Evolutionary conservation across 2,329 filamentous ascomycete genomes (phyloP), one percentile per base, ranked within the genome.

Genomic region (Clarireedia monteithiana): DNA sequence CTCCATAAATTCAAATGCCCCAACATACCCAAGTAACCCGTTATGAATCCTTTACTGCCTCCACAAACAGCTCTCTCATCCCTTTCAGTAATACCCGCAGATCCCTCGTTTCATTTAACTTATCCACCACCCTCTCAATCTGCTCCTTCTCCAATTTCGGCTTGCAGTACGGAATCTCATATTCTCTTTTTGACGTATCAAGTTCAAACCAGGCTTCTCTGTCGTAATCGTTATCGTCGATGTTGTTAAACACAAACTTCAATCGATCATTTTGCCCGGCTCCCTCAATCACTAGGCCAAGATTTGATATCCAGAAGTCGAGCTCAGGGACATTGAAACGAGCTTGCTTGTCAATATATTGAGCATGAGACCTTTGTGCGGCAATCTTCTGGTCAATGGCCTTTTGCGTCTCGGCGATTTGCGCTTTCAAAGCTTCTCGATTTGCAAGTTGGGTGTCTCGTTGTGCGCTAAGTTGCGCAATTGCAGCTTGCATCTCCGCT

Each of bases 131-230:
- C 68, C 80, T 79, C 54, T 94, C 88, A 45, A 94, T 81, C 64
- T 85, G 85, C 60, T 91, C 88, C 59, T 79, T 76, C 68, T 95
- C 88, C 60, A 96, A 74, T 73, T 90, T 92, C 12, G 94, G 94
- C 68, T 87, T 79, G 65, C 86, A 88, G 64, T 89, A 86, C 58
- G 84, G 80, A 39, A 97, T 86, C 61, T 89, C 87, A 71, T 96
- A 97, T 66, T 96, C 91, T 58, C 88, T 78, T 61, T 82, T 83
- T 38, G 84, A 83, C 47, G 88, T 95, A 63, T 87, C 85, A 56
- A 99, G 76, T 74, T 97, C 92, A 69, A 99, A 97, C 85, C 88
- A 95, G 14, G 88, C 91, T 74, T 97, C 91, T 58, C 84, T 80
- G 64, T 91, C 89, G 86, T 89, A 91, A 68, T 94, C 86, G 66